Percentiles rank a stretch among this genome's conserved stretches.
These are phyloP conservation scores for Phytopythium boreale DNA, from an alignment of 352 stramenopile species.

Conservation along the genomic window DNA sequence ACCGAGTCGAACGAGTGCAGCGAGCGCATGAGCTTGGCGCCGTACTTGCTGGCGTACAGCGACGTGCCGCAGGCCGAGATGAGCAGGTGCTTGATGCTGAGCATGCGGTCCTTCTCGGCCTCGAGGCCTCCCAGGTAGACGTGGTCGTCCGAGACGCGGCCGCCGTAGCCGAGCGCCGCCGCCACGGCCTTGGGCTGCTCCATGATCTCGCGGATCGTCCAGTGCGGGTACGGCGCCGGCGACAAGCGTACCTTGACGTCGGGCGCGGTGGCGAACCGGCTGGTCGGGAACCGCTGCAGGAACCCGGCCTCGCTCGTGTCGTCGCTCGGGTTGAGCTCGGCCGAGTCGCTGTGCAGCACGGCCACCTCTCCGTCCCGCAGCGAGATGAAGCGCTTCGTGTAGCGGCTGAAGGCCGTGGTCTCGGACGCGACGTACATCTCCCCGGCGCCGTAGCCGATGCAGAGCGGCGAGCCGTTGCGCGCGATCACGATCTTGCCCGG, in stretches of 20 bases:
- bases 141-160: constrained; percentile 91
- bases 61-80: constrained; percentile 95
- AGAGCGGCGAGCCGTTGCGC: constrained; percentile 95
- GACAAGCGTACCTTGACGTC: constrained; percentile 94
- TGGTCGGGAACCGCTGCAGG: constrained; percentile 84
- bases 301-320: constrained; percentile 57
- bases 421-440: constrained; percentile 97
- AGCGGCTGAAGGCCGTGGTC: constrained; percentile 91
- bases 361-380: constrained; percentile 96
- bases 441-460: constrained; percentile 80
- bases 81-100: constrained; percentile 93
- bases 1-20: constrained; percentile 94
- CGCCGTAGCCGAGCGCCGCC: constrained; percentile 92
- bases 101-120: constrained; percentile 87
- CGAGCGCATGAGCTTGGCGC: constrained; percentile 97
- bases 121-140: constrained; percentile 94
- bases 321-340: constrained; percentile 88
- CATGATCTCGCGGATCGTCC: constrained; percentile 95
- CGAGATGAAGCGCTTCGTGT: constrained; percentile 98
- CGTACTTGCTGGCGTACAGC: constrained; percentile 94
- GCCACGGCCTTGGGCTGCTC: constrained; percentile 97
- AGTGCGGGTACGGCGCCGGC: constrained; percentile 94
- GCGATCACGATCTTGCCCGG: constrained; percentile 97
- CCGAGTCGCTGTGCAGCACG: constrained; percentile 92
- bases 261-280: constrained; percentile 86